These are phyloP conservation scores for Kazachstania viticola DNA, from an alignment of 805 yeast species.

Conservation along the genomic window DNA sequence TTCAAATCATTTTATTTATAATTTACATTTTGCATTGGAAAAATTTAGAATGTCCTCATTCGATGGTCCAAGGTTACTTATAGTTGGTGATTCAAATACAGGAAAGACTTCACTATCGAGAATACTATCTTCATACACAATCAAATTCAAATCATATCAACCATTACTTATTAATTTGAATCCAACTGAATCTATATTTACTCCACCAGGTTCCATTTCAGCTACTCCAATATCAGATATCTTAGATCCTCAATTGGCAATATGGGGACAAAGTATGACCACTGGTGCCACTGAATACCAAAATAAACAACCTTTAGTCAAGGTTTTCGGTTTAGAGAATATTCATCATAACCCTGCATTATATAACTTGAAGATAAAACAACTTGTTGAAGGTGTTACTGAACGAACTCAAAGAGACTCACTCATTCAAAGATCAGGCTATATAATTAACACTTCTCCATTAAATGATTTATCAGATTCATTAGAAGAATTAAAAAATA, in stretches of 20 bases:
- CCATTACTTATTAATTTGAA: constrained; percentile 75
- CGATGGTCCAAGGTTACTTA: constrained; percentile 39
- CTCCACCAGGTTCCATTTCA: constrained; percentile 73
- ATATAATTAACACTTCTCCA: constrained; percentile 23
- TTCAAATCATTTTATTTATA: constrained; percentile 61
- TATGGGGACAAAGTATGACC: constrained; percentile 69
- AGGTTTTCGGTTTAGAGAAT: constrained; percentile 61
- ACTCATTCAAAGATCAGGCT: constrained; percentile 24
- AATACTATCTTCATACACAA: constrained; percentile 62
- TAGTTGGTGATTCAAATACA: constrained; percentile 58
- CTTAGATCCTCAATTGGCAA: constrained; percentile 57
- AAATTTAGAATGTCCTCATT: constrained; percentile 30
- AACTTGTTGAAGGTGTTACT: constrained; percentile 37
- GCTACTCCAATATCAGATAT: constrained; percentile 78
- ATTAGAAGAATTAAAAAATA: constrained; percentile 8
- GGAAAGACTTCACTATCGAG: constrained; percentile 76
- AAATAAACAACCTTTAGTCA: constrained; percentile 83
- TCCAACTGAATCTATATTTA: constrained; percentile 57
- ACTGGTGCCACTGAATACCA: constrained; percentile 68
- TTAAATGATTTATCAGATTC: constrained; percentile 11
- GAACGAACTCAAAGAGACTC: constrained; percentile 21
- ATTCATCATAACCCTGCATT: constrained; percentile 38
- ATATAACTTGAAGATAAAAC: constrained; percentile 39
- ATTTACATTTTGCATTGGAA: constrained; percentile 69
- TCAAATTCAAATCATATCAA: constrained; percentile 45